A percentile compares a stretch with the other conserved stretches of the same genome.
Conservation (phyloP, 192 early-diverging fungal species). For the Gigaspora rosea region DNA sequence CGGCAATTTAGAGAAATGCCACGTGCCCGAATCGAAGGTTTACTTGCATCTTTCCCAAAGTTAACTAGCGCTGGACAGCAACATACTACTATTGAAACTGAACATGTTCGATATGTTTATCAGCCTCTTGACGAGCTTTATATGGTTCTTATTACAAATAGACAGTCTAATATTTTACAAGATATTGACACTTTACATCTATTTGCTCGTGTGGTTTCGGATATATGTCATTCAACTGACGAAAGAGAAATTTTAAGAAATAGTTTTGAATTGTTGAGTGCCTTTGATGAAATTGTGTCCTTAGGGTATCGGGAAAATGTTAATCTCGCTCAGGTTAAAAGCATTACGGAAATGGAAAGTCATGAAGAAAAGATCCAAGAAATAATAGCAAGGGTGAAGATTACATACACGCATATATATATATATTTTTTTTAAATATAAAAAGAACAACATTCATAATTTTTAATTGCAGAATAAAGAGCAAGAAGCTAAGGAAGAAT, state of each 20-base stretch:
- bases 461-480: conserved; percentile 77
- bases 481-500: conserved; percentile 95
- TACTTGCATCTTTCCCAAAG: conserved; percentile 96
- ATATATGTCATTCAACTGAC: conserved; percentile 83
- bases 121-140: conserved; percentile 96
- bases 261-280: conserved; percentile 85
- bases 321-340: conserved; percentile 86
- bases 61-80: conserved; percentile 87
- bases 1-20: conserved; percentile 99
- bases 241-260: conserved; percentile 85
- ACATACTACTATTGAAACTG: conserved; percentile 97
- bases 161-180: conserved; percentile 96
- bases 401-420: neutral
- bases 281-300: conserved; percentile 96
- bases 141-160: conserved; percentile 94
- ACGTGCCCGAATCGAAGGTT: conserved; percentile 93
- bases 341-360: conserved; percentile 96
- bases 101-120: conserved; percentile 96
- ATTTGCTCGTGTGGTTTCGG: conserved; percentile 88
- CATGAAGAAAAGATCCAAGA: conserved; percentile 98
- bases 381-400: conserved; percentile 79
- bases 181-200: conserved; percentile 97
- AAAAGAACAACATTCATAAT: conserved; percentile 6
- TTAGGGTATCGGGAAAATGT: conserved; percentile 92
- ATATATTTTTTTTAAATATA: neutral